These are phyloP conservation scores for Alternaria consortialis DNA, from an alignment of 2,329 filamentous ascomycete genomes.

Conservation along the genomic window DNA sequence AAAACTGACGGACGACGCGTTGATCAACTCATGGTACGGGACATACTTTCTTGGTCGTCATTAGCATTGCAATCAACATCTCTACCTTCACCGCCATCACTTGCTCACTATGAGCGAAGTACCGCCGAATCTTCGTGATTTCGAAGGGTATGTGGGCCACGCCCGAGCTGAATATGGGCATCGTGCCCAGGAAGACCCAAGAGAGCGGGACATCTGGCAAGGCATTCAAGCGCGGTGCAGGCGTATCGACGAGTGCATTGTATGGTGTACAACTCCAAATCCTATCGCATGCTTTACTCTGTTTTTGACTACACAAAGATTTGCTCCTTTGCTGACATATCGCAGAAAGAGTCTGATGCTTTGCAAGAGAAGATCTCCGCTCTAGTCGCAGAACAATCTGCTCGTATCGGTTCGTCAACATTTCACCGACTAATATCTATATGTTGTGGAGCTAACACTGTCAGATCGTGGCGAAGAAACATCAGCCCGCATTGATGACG, in stretches of 20 bases:
- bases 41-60: background rate
- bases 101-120: conserved; percentile 5
- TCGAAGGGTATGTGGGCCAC: background rate
- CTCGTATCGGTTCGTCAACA: conserved; percentile 35
- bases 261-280: background rate
- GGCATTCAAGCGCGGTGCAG: background rate
- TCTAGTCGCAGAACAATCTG: conserved; percentile 40
- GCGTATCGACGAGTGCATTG: background rate
- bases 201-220: background rate
- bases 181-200: background rate
- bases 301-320: background rate
- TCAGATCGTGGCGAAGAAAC: conserved; percentile 48
- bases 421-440: background rate
- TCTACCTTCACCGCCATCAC: background rate
- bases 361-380: conserved; percentile 45
- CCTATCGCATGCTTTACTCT: background rate
- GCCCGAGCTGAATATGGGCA: background rate
- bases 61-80: background rate
- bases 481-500: conserved; percentile 54
- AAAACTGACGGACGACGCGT: conserved; percentile 56
- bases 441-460: conserved; percentile 11
- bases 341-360: conserved; percentile 43
- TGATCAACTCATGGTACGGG: conserved; percentile 58
- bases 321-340: conserved; percentile 10
- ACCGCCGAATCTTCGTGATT: conserved; percentile 9